A percentile compares a stretch with the other conserved stretches of the same genome.
Conservation (phyloP, 345 rosid species). For the Murraya koenigii region DNA sequence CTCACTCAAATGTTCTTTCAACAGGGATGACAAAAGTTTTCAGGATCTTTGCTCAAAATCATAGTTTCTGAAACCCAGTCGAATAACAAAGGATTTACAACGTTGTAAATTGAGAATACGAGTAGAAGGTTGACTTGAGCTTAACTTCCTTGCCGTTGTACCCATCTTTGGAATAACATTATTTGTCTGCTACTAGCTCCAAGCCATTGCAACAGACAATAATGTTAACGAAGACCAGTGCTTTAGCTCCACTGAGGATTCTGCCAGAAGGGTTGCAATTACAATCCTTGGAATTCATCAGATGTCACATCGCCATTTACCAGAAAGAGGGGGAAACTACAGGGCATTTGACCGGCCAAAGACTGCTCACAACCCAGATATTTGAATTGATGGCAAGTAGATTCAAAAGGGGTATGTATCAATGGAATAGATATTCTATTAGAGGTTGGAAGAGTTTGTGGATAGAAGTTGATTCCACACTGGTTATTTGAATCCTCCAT, state of each 20-base stretch:
- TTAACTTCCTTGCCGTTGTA: conserved; percentile 1
- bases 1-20: too few species aligned
- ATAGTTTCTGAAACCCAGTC: too few species aligned
- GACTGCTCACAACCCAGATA: not conserved
- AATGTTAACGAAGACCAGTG: not conserved
- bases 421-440: not conserved
- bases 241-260: not conserved
- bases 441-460: too few species aligned
- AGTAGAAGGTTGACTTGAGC: not conserved
- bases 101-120: too few species aligned
- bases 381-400: not conserved
- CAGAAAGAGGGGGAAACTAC: not conserved
- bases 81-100: too few species aligned
- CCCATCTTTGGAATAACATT: conserved; percentile 1
- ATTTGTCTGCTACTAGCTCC: not conserved
- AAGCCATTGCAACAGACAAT: not conserved
- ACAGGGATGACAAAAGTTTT: too few species aligned
- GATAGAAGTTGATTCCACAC: too few species aligned
- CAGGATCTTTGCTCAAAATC: too few species aligned
- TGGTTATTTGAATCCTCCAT: not conserved
- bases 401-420: not conserved
- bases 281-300: not conserved
- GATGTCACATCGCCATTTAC: not conserved
- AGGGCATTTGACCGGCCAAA: not conserved
- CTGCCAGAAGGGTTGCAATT: conserved; percentile 1